Evolutionary conservation across 495 filamentous ascomycete genomes (phyloP).

Genomic region (Aspergillus sclerotiicarbonarius): DNA sequence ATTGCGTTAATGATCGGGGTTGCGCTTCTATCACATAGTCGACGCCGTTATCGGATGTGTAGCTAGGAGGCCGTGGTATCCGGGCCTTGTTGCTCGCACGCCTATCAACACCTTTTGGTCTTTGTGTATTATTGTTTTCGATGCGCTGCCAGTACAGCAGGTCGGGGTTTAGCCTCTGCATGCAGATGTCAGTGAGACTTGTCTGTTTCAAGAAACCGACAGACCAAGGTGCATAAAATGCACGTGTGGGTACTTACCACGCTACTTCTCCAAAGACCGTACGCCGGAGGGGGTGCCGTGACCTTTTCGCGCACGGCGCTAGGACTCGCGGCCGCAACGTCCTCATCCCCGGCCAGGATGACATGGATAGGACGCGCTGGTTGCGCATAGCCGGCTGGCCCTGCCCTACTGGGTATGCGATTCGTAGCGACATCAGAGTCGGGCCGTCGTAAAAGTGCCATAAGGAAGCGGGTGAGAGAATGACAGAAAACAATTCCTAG

Average conservation of each 20-base stretch:
- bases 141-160: conserved; percentile 76
- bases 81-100: conserved; percentile 19
- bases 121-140: conserved; percentile 25
- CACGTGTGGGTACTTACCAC: conserved; percentile 58
- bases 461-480: conserved; percentile 67
- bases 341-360: conserved; percentile 60
- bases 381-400: conserved; percentile 58
- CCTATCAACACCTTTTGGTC: conserved; percentile 11
- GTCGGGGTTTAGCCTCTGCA: conserved; percentile 72
- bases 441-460: conserved; percentile 50
- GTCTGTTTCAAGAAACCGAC: background rate
- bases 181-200: conserved; percentile 8
- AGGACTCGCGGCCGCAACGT: conserved; percentile 37
- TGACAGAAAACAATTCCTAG: conserved; percentile 78
- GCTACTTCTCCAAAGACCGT: conserved; percentile 78
- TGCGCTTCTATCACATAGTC: conserved; percentile 63
- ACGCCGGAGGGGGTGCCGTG: conserved; percentile 70
- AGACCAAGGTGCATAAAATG: background rate
- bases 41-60: conserved; percentile 69
- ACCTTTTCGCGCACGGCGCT: conserved; percentile 38
- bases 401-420: conserved; percentile 32
- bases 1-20: conserved; percentile 51
- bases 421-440: conserved; percentile 24
- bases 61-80: conserved; percentile 61
- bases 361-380: conserved; percentile 62